Percentiles rank a stretch among this genome's conserved stretches.
These are phyloP conservation scores for Colletotrichum sp. DNA, from an alignment of 2,329 filamentous ascomycete genomes.

Conservation along the genomic window DNA sequence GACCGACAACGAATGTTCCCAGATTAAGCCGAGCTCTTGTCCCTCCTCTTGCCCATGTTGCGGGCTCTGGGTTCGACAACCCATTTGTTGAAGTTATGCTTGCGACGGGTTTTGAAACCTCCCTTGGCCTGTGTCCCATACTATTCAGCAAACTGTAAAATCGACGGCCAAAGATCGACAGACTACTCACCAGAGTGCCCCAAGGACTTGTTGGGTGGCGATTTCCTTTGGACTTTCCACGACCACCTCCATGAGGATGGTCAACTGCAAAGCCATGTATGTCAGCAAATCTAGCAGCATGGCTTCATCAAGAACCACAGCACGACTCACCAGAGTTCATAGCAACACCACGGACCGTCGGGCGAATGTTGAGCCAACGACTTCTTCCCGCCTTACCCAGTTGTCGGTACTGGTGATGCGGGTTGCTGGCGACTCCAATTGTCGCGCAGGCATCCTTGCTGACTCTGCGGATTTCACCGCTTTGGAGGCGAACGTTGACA, in stretches of 20 bases:
- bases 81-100: conserved; percentile 89
- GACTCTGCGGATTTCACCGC: conserved; percentile 88
- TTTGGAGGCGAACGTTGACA: conserved; percentile 86
- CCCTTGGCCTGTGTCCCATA: conserved; percentile 67
- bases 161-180: background rate
- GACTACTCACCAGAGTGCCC: conserved; percentile 83
- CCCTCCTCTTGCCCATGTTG: conserved; percentile 89
- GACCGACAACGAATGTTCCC: background rate
- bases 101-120: conserved; percentile 90
- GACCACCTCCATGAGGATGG: conserved; percentile 97
- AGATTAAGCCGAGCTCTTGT: conserved; percentile 48
- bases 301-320: too few species aligned
- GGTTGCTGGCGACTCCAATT: conserved; percentile 92
- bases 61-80: conserved; percentile 83
- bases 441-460: conserved; percentile 94
- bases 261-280: conserved; percentile 62
- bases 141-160: conserved; percentile 30
- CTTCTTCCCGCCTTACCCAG: conserved; percentile 95
- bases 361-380: conserved; percentile 91
- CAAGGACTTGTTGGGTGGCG: conserved; percentile 93
- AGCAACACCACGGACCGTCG: conserved; percentile 94
- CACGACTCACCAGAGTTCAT: conserved; percentile 88
- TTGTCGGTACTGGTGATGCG: conserved; percentile 86
- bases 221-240: conserved; percentile 99
- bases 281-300: background rate